Base-by-base conservation (phyloP, 2,329 filamentous ascomycete species). In the Pseudocercospora pini-densiflorae region DNA sequence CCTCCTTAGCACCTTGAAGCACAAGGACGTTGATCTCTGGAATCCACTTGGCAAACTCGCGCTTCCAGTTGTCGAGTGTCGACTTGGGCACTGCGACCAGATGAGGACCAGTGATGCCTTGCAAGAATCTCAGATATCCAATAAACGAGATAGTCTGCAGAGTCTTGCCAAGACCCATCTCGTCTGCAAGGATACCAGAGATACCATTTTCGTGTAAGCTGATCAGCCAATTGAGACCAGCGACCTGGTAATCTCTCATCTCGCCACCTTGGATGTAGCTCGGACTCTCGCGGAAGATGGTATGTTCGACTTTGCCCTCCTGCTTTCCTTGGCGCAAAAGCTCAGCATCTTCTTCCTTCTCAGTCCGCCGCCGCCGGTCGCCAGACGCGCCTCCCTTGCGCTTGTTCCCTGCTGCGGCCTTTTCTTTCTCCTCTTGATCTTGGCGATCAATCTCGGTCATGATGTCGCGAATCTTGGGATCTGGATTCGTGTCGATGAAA, bases 181-280 rank as follows among this genome's bases (percentile, higher is more conserved):
- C 95, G 77, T 99, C 95, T 68, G 95, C 95, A 59, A 99, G 84
- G 70, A 99, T 99, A 72, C 95, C 95, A 21, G 94, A 98, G 72
- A 99, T 99, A 83, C 95, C 95, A 75, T 99, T 99, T 80, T 99
- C 95, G 75, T 99, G 95, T 5, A 99, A 86, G 12, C 94, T 98
- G 73, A 99, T 93, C 54, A 99, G 87, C 95, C 95, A 99, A 79
- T 99, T 99, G 72, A 99, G 85, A 71, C 95, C 95, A 36, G 92
- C 92, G 73, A 99, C 85, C 79, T 99, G 95, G 80, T 99, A 99
- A 79, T 99, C 95, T 77, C 95, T 90, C 93, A 99, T 97, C 64
- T 87, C 84, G 53, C 95, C 90, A 61, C 85, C 91, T 16, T 97
- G 82, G 69, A 99, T 89, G 77, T 92, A 99, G n/a, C 89, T 81